Base-by-base conservation (phyloP, 2,329 filamentous ascomycete genomes). In the Fusarium sp. region DNA sequence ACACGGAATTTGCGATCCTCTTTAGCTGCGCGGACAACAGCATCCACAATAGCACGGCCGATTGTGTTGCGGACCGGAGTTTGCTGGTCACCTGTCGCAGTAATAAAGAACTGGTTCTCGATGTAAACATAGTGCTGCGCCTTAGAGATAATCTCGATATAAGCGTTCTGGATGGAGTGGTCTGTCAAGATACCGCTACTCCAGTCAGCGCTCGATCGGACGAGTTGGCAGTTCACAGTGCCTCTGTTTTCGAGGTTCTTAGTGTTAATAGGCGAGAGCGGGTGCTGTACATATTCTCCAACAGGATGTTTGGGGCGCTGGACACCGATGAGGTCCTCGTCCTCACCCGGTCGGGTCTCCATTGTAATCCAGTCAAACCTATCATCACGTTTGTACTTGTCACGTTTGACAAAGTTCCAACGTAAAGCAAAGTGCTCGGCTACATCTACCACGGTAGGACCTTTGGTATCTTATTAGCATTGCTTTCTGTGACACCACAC, bases 31-130 rank as follows among this genome's bases (percentile, higher is more conserved):
- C 87, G 85, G 4, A 97, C 88, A 25, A 94, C 90, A 1, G 95
- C 94, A 57, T 99, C 94, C 3, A 97, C 96, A 54, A 99, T 97
- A 3, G 96, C 90, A 9, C 85, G 85, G 14, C 96, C 96, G 53
- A 99, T 92, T 19, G 89, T 91, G 76, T 99, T 99, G 78, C 93
- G 89, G 23, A 98, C 88, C 0, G 95, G 95, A 1, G 84, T 81
- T 77, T 97, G 94, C 35, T 97, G 80, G n/a, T 96, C 90, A 10
- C 93, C 93, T 0, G 95, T 98, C 0, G 96, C 92, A 2, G 94
- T 96, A 76, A 96, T 97, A 84, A 98, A 99, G 82, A 98, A 98
- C 75, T 99, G 96, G 74, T 98, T 98, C 78, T 99, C 96, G 63
- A 99, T 97, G 81, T 98, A 99, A 23, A 99, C 91, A 71, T 89